Evolutionary conservation across 371 early-diverging fungal species (phyloP).

Genomic region (Mucor mucedo): DNA sequence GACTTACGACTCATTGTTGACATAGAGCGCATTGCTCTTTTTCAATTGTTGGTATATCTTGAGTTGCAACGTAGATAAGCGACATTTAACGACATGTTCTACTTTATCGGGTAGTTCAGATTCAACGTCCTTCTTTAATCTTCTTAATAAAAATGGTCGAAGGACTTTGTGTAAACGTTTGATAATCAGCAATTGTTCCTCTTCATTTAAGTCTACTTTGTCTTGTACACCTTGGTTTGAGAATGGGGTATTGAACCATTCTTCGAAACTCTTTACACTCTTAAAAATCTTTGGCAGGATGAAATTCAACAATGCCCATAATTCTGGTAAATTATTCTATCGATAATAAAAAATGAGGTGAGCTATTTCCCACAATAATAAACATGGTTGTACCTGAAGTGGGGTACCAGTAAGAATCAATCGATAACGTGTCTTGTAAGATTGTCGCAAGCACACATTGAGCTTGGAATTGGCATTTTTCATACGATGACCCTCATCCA

Average conservation of each 20-base stretch:
- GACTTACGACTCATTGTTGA: slow-evolving; percentile 42
- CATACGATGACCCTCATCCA: slow-evolving; percentile 99
- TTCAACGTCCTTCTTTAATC: slow-evolving; percentile 99
- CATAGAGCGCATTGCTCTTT: slow-evolving; percentile 66
- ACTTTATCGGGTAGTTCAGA: slow-evolving; percentile 98
- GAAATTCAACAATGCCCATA: slow-evolving; percentile 99
- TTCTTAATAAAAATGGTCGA: slow-evolving; percentile 96
- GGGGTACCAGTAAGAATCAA: slow-evolving; percentile 99
- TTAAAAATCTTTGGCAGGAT: slow-evolving; percentile 96
- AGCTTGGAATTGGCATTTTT: slow-evolving; percentile 95
- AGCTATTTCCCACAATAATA: background rate
- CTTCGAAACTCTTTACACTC: slow-evolving; percentile 95
- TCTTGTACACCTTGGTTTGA: slow-evolving; percentile 85
- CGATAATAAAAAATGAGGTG: background rate
- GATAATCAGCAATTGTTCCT: slow-evolving; percentile 96
- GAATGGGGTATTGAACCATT: slow-evolving; percentile 98
- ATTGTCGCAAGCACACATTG: slow-evolving; percentile 79
- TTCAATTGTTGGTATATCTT: slow-evolving; percentile 82
- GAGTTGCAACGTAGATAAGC: slow-evolving; percentile 85
- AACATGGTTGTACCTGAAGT: slow-evolving; percentile 71
- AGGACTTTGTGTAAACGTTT: slow-evolving; percentile 95
- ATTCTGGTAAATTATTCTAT: slow-evolving; percentile 98
- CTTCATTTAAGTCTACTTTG: slow-evolving; percentile 92
- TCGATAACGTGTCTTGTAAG: slow-evolving; percentile 88
- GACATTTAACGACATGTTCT: slow-evolving; percentile 95